A percentile compares a stretch with the other conserved stretches of the same genome.
phyloP scores from a whole-genome alignment of 208 protist species.

The Leishmania amazonensis region DNA sequence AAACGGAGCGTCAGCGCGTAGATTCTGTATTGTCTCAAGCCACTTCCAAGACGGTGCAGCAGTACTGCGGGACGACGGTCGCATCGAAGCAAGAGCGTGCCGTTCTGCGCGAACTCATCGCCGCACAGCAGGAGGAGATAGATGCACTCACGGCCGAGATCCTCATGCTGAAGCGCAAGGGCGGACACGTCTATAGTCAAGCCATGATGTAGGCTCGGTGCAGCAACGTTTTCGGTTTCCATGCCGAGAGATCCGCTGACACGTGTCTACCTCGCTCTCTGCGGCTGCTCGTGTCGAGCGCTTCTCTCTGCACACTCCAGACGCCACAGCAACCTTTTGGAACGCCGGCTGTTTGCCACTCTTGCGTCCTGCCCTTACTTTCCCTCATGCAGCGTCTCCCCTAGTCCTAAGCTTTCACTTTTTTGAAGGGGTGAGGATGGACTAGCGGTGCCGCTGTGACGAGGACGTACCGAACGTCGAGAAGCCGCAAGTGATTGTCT shows the following conservation, averaged over 20 bases:
- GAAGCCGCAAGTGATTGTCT: background rate
- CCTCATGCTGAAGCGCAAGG: slow-evolving; percentile 92
- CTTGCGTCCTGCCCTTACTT: background rate
- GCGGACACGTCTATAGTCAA: slow-evolving; percentile 90
- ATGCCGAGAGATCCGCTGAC: background rate
- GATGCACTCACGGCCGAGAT: slow-evolving; percentile 93
- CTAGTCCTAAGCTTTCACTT: background rate
- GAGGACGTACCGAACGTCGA: background rate
- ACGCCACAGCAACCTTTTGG: background rate
- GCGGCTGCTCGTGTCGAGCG: background rate
- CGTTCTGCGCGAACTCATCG: slow-evolving; percentile 86
- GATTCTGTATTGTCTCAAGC: slow-evolving; percentile 74
- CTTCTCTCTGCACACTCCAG: background rate
- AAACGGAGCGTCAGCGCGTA: slow-evolving; percentile 72
- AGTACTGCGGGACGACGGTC: slow-evolving; percentile 64
- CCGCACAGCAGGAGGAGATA: slow-evolving; percentile 92
- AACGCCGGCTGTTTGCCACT: background rate
- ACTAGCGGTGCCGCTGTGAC: background rate
- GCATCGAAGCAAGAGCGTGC: slow-evolving; percentile 81
- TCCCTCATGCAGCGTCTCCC: background rate
- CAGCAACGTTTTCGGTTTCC: background rate
- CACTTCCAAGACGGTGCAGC: slow-evolving; percentile 74
- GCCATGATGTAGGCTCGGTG: slow-evolving; percentile 29
- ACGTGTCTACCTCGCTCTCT: background rate
- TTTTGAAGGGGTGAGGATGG: background rate